phyloP scores from a whole-genome alignment of 331 rosid genomes.

The Telfairia occidentalis region DNA sequence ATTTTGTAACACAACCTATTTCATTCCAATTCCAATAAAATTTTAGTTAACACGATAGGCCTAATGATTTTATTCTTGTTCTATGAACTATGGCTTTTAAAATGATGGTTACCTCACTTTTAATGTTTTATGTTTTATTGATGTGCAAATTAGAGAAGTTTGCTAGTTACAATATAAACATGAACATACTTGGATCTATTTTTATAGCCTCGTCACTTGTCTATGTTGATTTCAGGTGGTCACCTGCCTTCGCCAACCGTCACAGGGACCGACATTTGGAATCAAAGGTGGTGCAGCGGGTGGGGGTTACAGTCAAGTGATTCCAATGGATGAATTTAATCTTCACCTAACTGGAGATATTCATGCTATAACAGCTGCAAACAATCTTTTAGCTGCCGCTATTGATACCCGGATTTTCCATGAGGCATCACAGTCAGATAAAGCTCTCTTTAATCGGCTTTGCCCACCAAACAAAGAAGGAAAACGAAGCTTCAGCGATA shows the following conservation, averaged over 20 bases:
- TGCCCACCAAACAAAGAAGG: slow-evolving; percentile 95
- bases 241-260: slow-evolving; percentile 93
- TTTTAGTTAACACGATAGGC: not conserved
- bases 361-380: slow-evolving; percentile 95
- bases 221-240: slow-evolving; percentile 49
- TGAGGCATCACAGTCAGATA: slow-evolving; percentile 85
- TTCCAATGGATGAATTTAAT: slow-evolving; percentile 99
- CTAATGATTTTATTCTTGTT: not conserved
- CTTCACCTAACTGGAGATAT: slow-evolving; percentile 96
- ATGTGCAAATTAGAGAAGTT: not conserved
- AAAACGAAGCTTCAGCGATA: slow-evolving; percentile 52
- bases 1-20: not conserved
- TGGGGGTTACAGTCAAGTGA: slow-evolving; percentile 98
- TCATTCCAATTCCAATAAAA: not conserved
- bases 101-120: not conserved
- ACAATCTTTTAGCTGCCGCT: slow-evolving; percentile 96
- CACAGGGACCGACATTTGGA: slow-evolving; percentile 99
- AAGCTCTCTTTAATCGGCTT: slow-evolving; percentile 80
- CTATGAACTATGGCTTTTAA: not conserved
- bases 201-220: not conserved
- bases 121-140: not conserved
- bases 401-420: slow-evolving; percentile 90
- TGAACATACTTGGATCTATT: not conserved
- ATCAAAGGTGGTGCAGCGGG: slow-evolving; percentile 99
- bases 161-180: not conserved